These are phyloP conservation scores for Hymenoscyphus fraxineus DNA, from an alignment of 2,329 filamentous ascomycete species.

Conservation along the genomic window DNA sequence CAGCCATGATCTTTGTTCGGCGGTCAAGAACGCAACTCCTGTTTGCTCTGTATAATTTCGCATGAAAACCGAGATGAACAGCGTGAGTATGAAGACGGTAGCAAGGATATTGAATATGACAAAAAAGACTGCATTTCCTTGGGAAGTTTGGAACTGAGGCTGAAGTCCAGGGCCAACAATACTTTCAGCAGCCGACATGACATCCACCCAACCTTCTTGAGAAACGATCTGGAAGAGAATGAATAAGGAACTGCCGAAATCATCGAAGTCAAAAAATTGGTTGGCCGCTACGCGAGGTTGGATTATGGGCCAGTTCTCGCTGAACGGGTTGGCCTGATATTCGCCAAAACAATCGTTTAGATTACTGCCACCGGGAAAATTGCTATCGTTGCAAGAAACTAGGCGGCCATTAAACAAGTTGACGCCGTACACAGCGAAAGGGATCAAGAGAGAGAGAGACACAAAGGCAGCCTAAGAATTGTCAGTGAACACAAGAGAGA, in stretches of 20 bases:
- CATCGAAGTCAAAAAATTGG: conserved; percentile 86
- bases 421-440: conserved; percentile 92
- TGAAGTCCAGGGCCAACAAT: conserved; percentile 76
- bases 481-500: conserved; percentile 11
- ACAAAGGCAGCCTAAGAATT: conserved; percentile 70
- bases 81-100: conserved; percentile 90
- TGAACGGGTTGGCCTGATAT: conserved; percentile 70
- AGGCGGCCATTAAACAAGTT: conserved; percentile 88
- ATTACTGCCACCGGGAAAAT: conserved; percentile 41
- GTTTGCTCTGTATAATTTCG: conserved; percentile 99
- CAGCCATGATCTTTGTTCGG: conserved; percentile 94
- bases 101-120: conserved; percentile 94
- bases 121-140: conserved; percentile 91
- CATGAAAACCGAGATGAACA: conserved; percentile 99
- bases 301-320: conserved; percentile 70
- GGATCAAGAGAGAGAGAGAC: conserved; percentile 87
- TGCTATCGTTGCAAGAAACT: conserved; percentile 72
- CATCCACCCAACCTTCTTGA: conserved; percentile 95
- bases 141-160: conserved; percentile 62
- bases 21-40: conserved; percentile 90
- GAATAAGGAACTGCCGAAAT: conserved; percentile 89
- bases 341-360: conserved; percentile 81
- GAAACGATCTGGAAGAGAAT: conserved; percentile 98
- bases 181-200: conserved; percentile 78
- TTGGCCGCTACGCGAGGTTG: conserved; percentile 79